phyloP scores from a whole-genome alignment of 805 yeast species.

The Cyberlindnera euphorbiae region DNA sequence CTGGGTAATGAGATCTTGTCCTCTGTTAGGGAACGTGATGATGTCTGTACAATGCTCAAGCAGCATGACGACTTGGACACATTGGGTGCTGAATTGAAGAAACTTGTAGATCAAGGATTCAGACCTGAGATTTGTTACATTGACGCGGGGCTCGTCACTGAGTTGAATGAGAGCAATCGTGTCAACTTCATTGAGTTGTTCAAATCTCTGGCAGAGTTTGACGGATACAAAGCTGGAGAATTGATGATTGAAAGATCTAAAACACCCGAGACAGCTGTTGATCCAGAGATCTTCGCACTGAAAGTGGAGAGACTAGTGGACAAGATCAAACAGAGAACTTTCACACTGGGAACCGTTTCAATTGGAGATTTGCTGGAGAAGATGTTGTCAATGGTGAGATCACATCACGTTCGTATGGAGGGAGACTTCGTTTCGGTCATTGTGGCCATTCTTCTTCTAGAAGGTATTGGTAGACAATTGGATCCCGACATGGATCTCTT shows the following conservation, averaged over 20 bases:
- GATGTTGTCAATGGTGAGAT: conserved; percentile 85
- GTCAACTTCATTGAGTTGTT: conserved; percentile 85
- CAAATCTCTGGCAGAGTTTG: conserved; percentile 83
- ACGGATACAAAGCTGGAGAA: conserved; percentile 93
- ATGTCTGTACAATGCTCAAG: conserved; percentile 20
- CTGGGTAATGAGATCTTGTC: conserved; percentile 27
- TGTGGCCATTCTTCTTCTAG: conserved; percentile 85
- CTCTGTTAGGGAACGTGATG: conserved; percentile 17
- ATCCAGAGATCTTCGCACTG: conserved; percentile 79
- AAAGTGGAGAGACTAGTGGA: conserved; percentile 82
- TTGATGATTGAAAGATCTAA: conserved; percentile 92
- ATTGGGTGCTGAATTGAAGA: conserved; percentile 43
- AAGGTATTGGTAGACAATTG: conserved; percentile 92
- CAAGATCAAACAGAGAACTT: conserved; percentile 79
- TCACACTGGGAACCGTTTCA: conserved; percentile 85
- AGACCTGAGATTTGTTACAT: conserved; percentile 85
- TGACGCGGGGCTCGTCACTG: conserved; percentile 93
- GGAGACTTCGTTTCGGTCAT: conserved; percentile 94
- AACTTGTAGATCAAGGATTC: conserved; percentile 52
- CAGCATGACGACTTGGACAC: conserved; percentile 27
- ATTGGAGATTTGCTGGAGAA: conserved; percentile 87
- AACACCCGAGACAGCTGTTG: conserved; percentile 88
- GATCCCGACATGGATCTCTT: conserved; percentile 92
- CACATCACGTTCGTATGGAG: conserved; percentile 96
- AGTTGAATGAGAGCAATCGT: conserved; percentile 70